phyloP scores from a whole-genome alignment of 164 flowering plant species.

The Berberis thunbergii region DNA sequence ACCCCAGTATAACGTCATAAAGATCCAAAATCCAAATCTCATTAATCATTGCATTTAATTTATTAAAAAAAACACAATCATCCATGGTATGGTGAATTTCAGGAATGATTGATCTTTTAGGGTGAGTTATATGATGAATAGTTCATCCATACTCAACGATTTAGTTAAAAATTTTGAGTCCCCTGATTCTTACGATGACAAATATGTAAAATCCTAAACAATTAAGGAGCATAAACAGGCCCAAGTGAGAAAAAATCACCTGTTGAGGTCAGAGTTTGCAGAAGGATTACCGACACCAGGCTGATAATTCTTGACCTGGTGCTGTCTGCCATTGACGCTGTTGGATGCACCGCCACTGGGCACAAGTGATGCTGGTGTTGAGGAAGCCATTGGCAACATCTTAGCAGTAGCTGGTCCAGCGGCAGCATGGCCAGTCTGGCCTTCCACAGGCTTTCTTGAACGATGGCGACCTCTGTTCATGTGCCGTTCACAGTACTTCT shows the following conservation, averaged over 20 bases:
- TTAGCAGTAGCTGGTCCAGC: slow-evolving; percentile 38
- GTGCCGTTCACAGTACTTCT: slow-evolving; percentile 94
- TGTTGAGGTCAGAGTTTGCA: slow-evolving; percentile 22
- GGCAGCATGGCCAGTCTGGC: slow-evolving; percentile 68
- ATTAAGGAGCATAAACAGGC: no score
- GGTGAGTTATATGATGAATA: no score
- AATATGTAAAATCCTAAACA: not conserved
- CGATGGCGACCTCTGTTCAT: slow-evolving; percentile 96
- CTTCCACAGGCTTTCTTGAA: slow-evolving; percentile 99
- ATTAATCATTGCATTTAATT: no score
- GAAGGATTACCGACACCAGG: slow-evolving; percentile 26
- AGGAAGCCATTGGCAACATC: slow-evolving; percentile 27
- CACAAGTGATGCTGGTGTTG: slow-evolving; percentile 24
- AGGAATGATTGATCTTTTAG: no score
- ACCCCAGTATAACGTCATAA: no score
- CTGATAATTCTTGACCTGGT: slow-evolving; percentile 37
- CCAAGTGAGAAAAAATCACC: slow-evolving; percentile 22
- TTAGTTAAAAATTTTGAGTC: no score
- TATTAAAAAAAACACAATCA: no score
- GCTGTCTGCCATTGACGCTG: slow-evolving; percentile 32
- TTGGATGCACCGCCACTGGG: slow-evolving; percentile 26
- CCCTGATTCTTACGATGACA: not conserved
- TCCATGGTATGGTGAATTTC: no score
- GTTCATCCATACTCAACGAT: no score
- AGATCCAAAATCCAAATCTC: no score